phyloP scores from a whole-genome alignment of 2,329 filamentous ascomycete genomes.

The Cladorrhinum sp. region DNA sequence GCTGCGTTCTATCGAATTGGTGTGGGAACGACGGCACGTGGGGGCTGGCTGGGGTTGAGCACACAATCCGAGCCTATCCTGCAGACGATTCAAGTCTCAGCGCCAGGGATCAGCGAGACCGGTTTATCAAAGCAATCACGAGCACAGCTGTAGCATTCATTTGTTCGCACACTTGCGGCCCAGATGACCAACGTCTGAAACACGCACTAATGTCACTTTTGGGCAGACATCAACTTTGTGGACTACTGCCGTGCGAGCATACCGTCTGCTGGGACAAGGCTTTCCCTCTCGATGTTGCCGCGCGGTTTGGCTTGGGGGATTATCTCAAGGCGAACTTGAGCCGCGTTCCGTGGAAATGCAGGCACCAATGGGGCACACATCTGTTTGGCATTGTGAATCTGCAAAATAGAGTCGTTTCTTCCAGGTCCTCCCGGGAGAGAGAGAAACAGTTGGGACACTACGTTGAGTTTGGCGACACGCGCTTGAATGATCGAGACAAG shows the following conservation, averaged over 20 bases:
- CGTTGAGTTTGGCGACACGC: too few species aligned
- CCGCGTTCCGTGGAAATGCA: background rate
- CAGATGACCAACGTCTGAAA: too few species aligned
- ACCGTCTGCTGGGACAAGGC: background rate
- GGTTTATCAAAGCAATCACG: background rate
- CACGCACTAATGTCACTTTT: background rate
- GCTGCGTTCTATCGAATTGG: too few species aligned
- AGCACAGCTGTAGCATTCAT: too few species aligned
- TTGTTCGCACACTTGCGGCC: too few species aligned
- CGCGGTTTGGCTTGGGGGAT: background rate
- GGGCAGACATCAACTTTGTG: too few species aligned
- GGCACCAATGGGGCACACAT: background rate
- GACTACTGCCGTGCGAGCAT: background rate
- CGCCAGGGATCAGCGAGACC: background rate
- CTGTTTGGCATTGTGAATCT: background rate
- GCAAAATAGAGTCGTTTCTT: background rate
- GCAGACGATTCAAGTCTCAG: background rate
- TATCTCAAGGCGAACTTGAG: background rate
- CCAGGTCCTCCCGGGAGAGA: background rate
- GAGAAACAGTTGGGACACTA: background rate
- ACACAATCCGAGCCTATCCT: background rate
- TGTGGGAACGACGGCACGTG: too few species aligned
- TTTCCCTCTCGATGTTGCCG: background rate
- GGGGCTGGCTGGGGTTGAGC: background rate
- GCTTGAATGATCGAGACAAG: too few species aligned